A percentile compares a stretch with the other conserved stretches of the same genome.
phyloP scores from a whole-genome alignment of 345 rosid species.

The Bruguiera parviflora region DNA sequence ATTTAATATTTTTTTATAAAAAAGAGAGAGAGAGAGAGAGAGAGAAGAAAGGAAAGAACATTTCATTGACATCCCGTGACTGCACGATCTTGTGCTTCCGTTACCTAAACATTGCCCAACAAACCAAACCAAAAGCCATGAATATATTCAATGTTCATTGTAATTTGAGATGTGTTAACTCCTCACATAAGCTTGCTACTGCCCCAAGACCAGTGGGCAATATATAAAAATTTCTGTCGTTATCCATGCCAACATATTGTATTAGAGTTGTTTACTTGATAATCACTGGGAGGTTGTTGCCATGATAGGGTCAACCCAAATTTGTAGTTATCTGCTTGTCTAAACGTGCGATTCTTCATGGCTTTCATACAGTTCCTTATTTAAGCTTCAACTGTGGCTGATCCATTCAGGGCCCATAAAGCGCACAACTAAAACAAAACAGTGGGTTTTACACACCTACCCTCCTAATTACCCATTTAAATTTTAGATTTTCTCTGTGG shows the following conservation, averaged over 20 bases:
- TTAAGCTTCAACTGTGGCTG: too few species aligned
- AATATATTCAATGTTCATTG: background rate
- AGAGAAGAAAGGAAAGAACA: background rate
- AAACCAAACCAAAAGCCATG: too few species aligned
- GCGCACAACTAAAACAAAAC: too few species aligned
- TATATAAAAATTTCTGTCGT: background rate
- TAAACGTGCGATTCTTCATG: background rate
- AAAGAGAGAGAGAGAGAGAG: background rate
- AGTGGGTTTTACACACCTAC: too few species aligned
- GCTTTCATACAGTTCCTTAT: too few species aligned
- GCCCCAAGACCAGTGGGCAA: background rate
- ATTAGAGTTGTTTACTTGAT: background rate
- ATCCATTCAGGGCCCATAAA: too few species aligned
- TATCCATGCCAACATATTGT: background rate
- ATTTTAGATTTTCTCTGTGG: too few species aligned
- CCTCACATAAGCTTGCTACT: background rate
- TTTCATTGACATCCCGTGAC: constrained; percentile 14
- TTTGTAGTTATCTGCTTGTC: constrained; percentile 24
- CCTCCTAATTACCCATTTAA: too few species aligned
- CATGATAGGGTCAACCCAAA: constrained; percentile 27
- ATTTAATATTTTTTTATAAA: background rate
- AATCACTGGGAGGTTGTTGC: background rate
- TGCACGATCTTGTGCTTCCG: background rate
- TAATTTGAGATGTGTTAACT: background rate
- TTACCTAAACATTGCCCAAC: background rate